Base-by-base conservation (phyloP, 1,284 basidiomycete species). In the Puccinia coronata region DNA sequence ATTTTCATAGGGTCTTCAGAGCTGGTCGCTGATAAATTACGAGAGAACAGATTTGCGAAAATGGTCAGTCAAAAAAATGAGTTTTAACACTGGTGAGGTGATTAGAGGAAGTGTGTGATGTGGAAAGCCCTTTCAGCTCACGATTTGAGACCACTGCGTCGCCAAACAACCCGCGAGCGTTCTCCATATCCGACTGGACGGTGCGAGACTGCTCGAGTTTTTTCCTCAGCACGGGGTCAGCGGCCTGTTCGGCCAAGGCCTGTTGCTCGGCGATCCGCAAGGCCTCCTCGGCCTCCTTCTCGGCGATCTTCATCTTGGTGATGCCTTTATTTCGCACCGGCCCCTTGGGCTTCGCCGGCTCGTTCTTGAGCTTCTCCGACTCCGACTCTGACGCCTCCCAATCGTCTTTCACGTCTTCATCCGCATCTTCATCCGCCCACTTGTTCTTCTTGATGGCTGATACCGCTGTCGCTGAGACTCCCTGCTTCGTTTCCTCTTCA, bases 331-430 rank as follows among this genome's bases (percentile, higher is more conserved):
- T 79, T 25, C 77, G 28, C 18, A 79, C 53, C 5, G 77, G 77
- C 20, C 61, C 75, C 55, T 77, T 77, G 14, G 77, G 65, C 53
- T 79, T 79, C n/a, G 77, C 51, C 9, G 67, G 25, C 25, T 79
- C 49, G 18, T 49, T 34, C 39, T 55, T 53, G 2, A 23, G 6
- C 20, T 53, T 31, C 16, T 55, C 53, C 31, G 57, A 51, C 18
- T 69, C 63, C n/a, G 59, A 63, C n/a, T 79, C 77, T 1, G 77
- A 79, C 25, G 77, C 77, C 51, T 79, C 77, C 77, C 77, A 79
- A 59, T 79, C 77, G 47, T 79, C 77, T 51, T 79, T 79, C n/a
- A 79, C 77, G 39, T 79, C 76, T 55, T 79, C 77, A 71, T 79
- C 77, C 11, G 77, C 77, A 41, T 79, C 77, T 36, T 79, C 77